Conservation (phyloP, 768 basidiomycete genomes). For the Agaricus subrufescens region DNA sequence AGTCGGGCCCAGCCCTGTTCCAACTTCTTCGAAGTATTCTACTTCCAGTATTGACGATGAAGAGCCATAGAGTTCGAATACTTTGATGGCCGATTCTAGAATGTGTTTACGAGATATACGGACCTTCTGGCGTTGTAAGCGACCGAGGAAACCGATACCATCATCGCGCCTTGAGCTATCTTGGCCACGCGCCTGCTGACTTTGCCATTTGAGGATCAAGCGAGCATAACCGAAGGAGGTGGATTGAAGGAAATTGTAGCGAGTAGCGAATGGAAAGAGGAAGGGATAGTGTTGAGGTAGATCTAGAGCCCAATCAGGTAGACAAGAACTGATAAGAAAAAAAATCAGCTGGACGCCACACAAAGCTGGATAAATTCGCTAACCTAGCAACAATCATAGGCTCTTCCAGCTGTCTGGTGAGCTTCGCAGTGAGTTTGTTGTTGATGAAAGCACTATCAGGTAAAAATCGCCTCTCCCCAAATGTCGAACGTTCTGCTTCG, state of each 20-base stretch:
- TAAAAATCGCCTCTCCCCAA: constrained; percentile 53
- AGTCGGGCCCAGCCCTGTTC: constrained; percentile 95
- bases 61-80: constrained; percentile 94
- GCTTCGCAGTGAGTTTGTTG: constrained; percentile 95
- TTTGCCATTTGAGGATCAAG: constrained; percentile 92
- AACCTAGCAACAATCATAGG: constrained; percentile 99
- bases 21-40: constrained; percentile 98
- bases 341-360: constrained; percentile 5
- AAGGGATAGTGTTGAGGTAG: constrained; percentile 96
- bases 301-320: constrained; percentile 97
- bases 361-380: constrained; percentile 14
- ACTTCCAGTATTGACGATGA: constrained; percentile 93
- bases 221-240: constrained; percentile 98
- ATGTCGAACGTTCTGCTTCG: constrained; percentile 57
- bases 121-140: constrained; percentile 93
- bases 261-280: constrained; percentile 97
- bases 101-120: constrained; percentile 93
- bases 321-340: constrained; percentile 62
- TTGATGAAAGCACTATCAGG: constrained; percentile 89
- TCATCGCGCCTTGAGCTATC: constrained; percentile 84
- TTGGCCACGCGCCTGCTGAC: constrained; percentile 75
- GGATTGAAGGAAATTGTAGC: constrained; percentile 95
- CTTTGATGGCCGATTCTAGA: constrained; percentile 93
- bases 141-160: constrained; percentile 86
- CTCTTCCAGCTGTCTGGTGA: constrained; percentile 96